Conservation (phyloP, 2,329 filamentous ascomycete genomes). For the Seiridium cupressi region DNA sequence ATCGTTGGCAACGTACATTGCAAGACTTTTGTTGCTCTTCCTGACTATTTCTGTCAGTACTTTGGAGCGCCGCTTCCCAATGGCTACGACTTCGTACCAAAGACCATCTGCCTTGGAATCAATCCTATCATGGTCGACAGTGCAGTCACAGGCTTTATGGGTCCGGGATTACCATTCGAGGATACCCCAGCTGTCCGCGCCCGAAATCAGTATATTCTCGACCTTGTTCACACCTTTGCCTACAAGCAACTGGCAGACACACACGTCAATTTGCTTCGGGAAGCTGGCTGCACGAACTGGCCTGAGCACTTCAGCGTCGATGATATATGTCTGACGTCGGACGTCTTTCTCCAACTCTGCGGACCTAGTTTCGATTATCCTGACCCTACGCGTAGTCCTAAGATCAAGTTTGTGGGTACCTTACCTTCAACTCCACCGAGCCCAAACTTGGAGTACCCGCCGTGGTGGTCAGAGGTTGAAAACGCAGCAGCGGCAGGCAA, state of each 20-base stretch:
- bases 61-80: slow-evolving; percentile 31
- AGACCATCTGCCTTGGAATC: slow-evolving; percentile 37
- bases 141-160: slow-evolving; percentile 35
- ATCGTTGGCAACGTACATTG: neutral
- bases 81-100: slow-evolving; percentile 32
- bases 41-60: neutral
- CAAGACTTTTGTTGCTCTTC: too few relatives aligned
- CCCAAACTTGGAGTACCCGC: slow-evolving; percentile 29
- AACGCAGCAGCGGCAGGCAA: slow-evolving; percentile 26
- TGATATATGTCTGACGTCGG: slow-evolving; percentile 25
- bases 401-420: slow-evolving; percentile 42
- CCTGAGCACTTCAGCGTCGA: slow-evolving; percentile 19
- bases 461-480: slow-evolving; percentile 44
- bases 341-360: slow-evolving; percentile 33
- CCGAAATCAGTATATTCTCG: slow-evolving; percentile 27
- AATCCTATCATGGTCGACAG: slow-evolving; percentile 33
- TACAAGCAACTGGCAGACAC: slow-evolving; percentile 6
- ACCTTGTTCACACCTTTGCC: slow-evolving; percentile 13
- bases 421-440: slow-evolving; percentile 29
- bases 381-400: slow-evolving; percentile 29
- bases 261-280: neutral
- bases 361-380: slow-evolving; percentile 31
- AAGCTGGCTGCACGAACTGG: slow-evolving; percentile 1
- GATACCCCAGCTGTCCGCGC: slow-evolving; percentile 30
- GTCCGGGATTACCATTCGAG: slow-evolving; percentile 36